Evolutionary conservation across 352 stramenopile genomes (phyloP).

Genomic region (Phytophthora multivora): DNA sequence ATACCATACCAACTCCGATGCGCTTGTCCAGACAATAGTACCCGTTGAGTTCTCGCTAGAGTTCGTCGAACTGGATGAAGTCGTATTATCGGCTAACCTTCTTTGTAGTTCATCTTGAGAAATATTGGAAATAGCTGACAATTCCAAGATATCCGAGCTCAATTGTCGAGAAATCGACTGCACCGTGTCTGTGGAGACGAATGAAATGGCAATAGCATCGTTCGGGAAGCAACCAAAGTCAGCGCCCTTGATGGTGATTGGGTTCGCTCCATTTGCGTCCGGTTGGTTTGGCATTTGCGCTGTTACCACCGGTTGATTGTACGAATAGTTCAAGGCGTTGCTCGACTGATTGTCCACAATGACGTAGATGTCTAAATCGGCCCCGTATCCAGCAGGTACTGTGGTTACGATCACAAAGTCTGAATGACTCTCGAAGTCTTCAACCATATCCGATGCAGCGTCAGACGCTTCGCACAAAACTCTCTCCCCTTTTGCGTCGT

Average conservation of each 20-base stretch:
- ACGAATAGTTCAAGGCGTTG: slow-evolving; percentile 56
- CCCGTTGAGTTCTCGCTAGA: slow-evolving; percentile 28
- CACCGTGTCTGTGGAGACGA: slow-evolving; percentile 22
- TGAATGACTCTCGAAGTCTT: slow-evolving; percentile 46
- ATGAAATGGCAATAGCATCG: slow-evolving; percentile 55
- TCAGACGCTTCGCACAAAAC: slow-evolving; percentile 34
- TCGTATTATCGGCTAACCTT: slow-evolving; percentile 7
- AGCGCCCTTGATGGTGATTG: slow-evolving; percentile 62
- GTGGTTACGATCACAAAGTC: slow-evolving; percentile 55
- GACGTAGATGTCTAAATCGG: slow-evolving; percentile 43
- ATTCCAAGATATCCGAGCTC: neutral
- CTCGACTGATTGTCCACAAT: slow-evolving; percentile 56
- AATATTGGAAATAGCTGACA: slow-evolving; percentile 1
- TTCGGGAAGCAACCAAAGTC: slow-evolving; percentile 76
- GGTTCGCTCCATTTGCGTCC: slow-evolving; percentile 63
- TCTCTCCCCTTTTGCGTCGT: slow-evolving; percentile 29
- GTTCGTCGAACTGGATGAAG: slow-evolving; percentile 11
- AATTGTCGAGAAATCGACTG: slow-evolving; percentile 27
- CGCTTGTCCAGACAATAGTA: slow-evolving; percentile 55
- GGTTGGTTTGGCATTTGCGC: slow-evolving; percentile 71
- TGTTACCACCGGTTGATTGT: slow-evolving; percentile 62
- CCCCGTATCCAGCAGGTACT: slow-evolving; percentile 56
- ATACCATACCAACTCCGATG: slow-evolving; percentile 54
- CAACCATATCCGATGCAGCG: slow-evolving; percentile 8
- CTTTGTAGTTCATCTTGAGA: slow-evolving; percentile 4